Base-by-base conservation (phyloP, 352 stramenopile genomes). In the Phytophthora parvispora region DNA sequence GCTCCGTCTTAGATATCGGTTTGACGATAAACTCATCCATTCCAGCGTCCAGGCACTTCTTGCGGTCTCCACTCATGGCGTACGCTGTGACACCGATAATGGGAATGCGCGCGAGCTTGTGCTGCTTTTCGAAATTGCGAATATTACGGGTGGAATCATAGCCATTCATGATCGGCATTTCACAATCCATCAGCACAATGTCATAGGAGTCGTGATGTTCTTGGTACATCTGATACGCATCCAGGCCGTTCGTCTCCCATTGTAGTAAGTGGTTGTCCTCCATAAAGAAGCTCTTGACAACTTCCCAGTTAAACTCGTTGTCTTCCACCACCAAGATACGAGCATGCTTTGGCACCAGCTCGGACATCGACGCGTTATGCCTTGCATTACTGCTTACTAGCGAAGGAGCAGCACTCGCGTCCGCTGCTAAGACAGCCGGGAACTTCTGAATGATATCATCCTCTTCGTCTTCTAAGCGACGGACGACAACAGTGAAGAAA, bases 291-390 rank as follows among this genome's bases (percentile, higher is more conserved):
- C 86, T 94, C 59, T 95, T 96, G 42, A 97, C 87, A 7, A 97
- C 89, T 74, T 97, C 89, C 90, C 89, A 96, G 48, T 97, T 97
- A 64, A 97, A 96, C 51, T 97, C 89, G 48, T 97, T 97, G 70
- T 97, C 90, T 78, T 97, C 90, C 7, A 94, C 88, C 10, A 94
- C 85, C 61, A 96, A 72, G 43, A 96, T 94, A 0, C 86, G 80
- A 42, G 88, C 87, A 61, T 92, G 81, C 8, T 86, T 89, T 3
- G 86, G 87, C 20, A 94, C 77, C 28, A 78, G 42, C 51, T 76
- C 53, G 15, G 67, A 64, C 60, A 75, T 67, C 3, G 69, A 76
- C 25, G 61, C 48, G 24, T 69, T 71, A 29, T 67, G 64, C 20
- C 67, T 58, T 18, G 38, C 57, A 57, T 66, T 70, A 34, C 49